Conservation (phyloP, 2,329 filamentous ascomycete genomes). For the Cordyceps militaris region DNA sequence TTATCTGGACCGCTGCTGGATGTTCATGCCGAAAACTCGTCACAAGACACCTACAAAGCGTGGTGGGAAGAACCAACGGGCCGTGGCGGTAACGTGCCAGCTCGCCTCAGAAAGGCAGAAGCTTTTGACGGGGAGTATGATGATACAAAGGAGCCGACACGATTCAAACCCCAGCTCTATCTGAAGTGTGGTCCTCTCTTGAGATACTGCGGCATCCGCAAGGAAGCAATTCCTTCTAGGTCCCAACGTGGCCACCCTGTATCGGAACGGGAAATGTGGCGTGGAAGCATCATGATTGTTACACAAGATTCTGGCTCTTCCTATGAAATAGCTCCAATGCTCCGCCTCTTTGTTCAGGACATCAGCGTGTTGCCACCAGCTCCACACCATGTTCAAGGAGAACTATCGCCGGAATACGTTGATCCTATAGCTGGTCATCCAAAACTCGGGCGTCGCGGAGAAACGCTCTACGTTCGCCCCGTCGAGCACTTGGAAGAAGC, state of each 20-base stretch:
- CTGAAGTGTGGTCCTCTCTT: slow-evolving; percentile 86
- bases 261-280: slow-evolving; percentile 72
- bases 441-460: slow-evolving; percentile 76
- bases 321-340: slow-evolving; percentile 68
- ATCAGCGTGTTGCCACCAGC: slow-evolving; percentile 76
- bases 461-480: slow-evolving; percentile 80
- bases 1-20: slow-evolving; percentile 54
- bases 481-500: slow-evolving; percentile 78
- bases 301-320: slow-evolving; percentile 78
- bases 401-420: slow-evolving; percentile 72
- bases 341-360: slow-evolving; percentile 81
- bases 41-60: slow-evolving; percentile 45
- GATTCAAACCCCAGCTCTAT: slow-evolving; percentile 76
- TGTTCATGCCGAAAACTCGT: slow-evolving; percentile 35
- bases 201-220: slow-evolving; percentile 77
- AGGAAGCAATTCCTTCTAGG: slow-evolving; percentile 43
- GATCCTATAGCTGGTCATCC: slow-evolving; percentile 84
- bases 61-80: slow-evolving; percentile 69
- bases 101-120: slow-evolving; percentile 49
- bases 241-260: slow-evolving; percentile 21
- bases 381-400: slow-evolving; percentile 57
- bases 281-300: slow-evolving; percentile 92
- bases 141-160: slow-evolving; percentile 54
- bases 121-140: slow-evolving; percentile 63
- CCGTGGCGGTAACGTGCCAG: slow-evolving; percentile 38